phyloP scores from a whole-genome alignment of 2,329 filamentous ascomycete species.

The Talaromyces albobiverticillius region DNA sequence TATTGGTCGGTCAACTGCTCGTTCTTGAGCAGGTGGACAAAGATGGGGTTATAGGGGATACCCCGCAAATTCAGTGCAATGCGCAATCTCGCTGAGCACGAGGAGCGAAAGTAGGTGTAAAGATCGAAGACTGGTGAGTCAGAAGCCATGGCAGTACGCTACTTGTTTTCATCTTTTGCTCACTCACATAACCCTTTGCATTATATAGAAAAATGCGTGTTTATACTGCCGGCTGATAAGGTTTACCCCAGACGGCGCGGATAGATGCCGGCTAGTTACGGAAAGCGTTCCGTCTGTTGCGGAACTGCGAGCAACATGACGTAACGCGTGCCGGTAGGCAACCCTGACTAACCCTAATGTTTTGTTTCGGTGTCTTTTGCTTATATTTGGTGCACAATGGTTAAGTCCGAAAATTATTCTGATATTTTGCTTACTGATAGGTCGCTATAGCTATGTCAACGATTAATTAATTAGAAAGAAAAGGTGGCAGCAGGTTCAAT shows the following conservation, averaged over 20 bases:
- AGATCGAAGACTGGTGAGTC: conserved; percentile 9
- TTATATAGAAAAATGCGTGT: not conserved
- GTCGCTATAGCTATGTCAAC: no score
- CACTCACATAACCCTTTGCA: not conserved
- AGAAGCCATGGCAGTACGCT: conserved; percentile 1
- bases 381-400: no score
- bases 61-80: conserved; percentile 58
- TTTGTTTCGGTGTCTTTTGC: no score
- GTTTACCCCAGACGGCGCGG: conserved; percentile 1
- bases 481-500: conserved; percentile 50
- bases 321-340: no score
- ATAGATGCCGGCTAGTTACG: conserved; percentile 21
- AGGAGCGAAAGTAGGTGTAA: conserved; percentile 61
- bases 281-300: not conserved
- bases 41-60: conserved; percentile 47
- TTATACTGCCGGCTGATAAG: no score
- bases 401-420: no score
- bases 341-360: no score
- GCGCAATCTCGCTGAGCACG: conserved; percentile 60
- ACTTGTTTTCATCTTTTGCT: not conserved
- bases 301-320: not conserved
- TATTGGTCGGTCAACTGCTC: conserved; percentile 52
- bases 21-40: conserved; percentile 54
- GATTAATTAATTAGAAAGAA: not conserved
- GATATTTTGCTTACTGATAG: no score